These are phyloP conservation scores for Cryptococcus wingfieldii DNA, from an alignment of 1,284 basidiomycete genomes.

Conservation along the genomic window DNA sequence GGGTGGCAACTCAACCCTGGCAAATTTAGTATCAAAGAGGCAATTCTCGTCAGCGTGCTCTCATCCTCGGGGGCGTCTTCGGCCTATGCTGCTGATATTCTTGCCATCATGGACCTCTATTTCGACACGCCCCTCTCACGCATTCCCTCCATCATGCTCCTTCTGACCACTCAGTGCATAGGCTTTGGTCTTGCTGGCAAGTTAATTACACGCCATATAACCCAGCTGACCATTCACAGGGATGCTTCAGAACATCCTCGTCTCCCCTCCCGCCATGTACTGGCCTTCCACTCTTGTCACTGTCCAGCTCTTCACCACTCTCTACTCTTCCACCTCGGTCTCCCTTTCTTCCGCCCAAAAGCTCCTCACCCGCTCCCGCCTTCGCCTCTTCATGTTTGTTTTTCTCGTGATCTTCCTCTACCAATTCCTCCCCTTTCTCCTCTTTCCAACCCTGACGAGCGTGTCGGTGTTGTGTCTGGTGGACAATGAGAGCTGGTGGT, in stretches of 20 bases:
- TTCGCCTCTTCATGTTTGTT: constrained; percentile 50
- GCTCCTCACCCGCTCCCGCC: constrained; percentile 43
- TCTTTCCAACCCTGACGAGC: constrained; percentile 53
- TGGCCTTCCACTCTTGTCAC: constrained; percentile 53
- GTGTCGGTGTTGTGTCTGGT: constrained; percentile 52
- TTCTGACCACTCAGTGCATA: constrained; percentile 55
- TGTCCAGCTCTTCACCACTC: constrained; percentile 53
- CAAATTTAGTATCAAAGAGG: constrained; percentile 51
- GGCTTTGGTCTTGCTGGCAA: constrained; percentile 54
- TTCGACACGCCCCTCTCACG: constrained; percentile 47
- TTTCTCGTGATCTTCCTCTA: constrained; percentile 50
- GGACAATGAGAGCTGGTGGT: constrained; percentile 47
- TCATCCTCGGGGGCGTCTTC: constrained; percentile 50
- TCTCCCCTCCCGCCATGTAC: constrained; percentile 45
- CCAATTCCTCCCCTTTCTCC: constrained; percentile 52
- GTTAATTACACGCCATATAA: not conserved
- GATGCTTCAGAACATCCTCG: constrained; percentile 48
- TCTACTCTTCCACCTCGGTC: constrained; percentile 47
- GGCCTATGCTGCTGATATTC: constrained; percentile 50
- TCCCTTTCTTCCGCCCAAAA: constrained; percentile 17
- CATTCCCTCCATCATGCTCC: constrained; percentile 53
- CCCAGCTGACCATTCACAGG: constrained; percentile 18
- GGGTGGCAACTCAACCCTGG: constrained; percentile 52
- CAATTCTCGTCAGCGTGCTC: constrained; percentile 50
- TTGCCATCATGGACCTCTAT: constrained; percentile 51